Percentiles rank a stretch among this genome's conserved stretches.
Evolutionary conservation across 495 filamentous ascomycete genomes (phyloP).

Genomic region (Friedmanniomyces simplex): DNA sequence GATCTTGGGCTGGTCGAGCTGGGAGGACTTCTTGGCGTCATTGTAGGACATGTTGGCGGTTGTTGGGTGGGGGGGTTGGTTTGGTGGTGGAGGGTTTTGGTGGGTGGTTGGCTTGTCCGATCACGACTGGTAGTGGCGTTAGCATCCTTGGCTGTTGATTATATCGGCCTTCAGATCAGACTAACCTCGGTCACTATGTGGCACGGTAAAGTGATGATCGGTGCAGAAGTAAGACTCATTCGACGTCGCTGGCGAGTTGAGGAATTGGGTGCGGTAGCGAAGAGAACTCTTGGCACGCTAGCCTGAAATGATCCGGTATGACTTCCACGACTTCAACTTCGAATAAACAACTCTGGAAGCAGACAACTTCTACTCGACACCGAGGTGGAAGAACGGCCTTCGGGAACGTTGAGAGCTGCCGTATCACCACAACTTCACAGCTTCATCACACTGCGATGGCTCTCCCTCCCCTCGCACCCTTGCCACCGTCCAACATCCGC

Average conservation of each 20-base stretch:
- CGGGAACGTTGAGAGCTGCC: too few relatives aligned
- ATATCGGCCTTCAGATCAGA: background rate
- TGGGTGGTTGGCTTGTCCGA: slow-evolving; percentile 29
- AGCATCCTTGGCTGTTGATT: background rate
- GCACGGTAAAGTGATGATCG: slow-evolving; percentile 37
- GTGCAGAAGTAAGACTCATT: slow-evolving; percentile 6
- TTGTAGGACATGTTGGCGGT: slow-evolving; percentile 48
- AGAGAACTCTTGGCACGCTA: slow-evolving; percentile 10
- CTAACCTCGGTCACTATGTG: slow-evolving; percentile 35
- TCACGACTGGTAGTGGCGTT: slow-evolving; percentile 42
- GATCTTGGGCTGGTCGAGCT: slow-evolving; percentile 72
- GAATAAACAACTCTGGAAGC: background rate
- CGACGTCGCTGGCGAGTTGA: slow-evolving; percentile 1
- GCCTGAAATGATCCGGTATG: background rate
- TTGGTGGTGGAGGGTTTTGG: slow-evolving; percentile 1
- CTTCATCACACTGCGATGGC: slow-evolving; percentile 31
- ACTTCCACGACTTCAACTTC: background rate
- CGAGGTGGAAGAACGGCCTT: too few relatives aligned
- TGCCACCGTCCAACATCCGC: slow-evolving; percentile 59
- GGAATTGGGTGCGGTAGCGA: slow-evolving; percentile 2
- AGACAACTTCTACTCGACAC: too few relatives aligned
- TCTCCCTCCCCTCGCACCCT: slow-evolving; percentile 62
- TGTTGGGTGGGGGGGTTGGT: slow-evolving; percentile 7
- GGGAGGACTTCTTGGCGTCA: slow-evolving; percentile 91
- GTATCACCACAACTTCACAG: too few relatives aligned